Evolutionary conservation across 164 flowering plant species (phyloP).

Genomic region (Sextonia rubra): DNA sequence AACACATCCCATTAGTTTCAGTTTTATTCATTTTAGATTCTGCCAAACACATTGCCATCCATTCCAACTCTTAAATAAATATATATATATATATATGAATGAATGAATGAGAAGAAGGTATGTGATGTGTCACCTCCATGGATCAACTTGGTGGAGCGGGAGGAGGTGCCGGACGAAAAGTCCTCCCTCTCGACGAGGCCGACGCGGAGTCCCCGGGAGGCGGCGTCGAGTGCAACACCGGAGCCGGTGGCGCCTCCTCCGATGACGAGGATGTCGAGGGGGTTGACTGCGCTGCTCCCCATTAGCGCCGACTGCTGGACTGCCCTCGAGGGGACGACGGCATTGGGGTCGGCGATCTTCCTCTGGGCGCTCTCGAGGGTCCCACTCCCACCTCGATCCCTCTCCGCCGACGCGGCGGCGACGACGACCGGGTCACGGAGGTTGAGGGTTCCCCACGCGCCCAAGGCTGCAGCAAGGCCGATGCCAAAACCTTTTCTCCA

Average conservation of each 20-base stretch:
- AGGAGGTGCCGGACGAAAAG: conserved; percentile 91
- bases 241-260: conserved; percentile 98
- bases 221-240: conserved; percentile 92
- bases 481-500: conserved; percentile 33
- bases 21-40: no score
- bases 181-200: conserved; percentile 99
- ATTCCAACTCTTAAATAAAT: no score
- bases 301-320: conserved; percentile 60
- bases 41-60: no score
- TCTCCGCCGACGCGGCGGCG: conserved; percentile 21
- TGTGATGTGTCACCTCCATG: conserved; percentile 67
- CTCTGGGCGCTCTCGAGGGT: conserved; percentile 32
- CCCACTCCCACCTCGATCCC: conserved; percentile 32
- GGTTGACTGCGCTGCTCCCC: conserved; percentile 51
- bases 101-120: neutral
- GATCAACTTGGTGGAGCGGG: conserved; percentile 85
- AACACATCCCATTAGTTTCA: no score
- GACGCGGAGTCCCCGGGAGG: conserved; percentile 75
- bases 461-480: conserved; percentile 39
- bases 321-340: conserved; percentile 58
- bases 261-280: conserved; percentile 83
- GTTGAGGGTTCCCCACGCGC: conserved; percentile 23
- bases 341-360: conserved; percentile 45
- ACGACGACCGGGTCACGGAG: conserved; percentile 32
- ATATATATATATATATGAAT: no score